Evolutionary conservation across 2,329 filamentous ascomycete genomes (phyloP).

Genomic region (Paraphaeosphaeria sporulosa): DNA sequence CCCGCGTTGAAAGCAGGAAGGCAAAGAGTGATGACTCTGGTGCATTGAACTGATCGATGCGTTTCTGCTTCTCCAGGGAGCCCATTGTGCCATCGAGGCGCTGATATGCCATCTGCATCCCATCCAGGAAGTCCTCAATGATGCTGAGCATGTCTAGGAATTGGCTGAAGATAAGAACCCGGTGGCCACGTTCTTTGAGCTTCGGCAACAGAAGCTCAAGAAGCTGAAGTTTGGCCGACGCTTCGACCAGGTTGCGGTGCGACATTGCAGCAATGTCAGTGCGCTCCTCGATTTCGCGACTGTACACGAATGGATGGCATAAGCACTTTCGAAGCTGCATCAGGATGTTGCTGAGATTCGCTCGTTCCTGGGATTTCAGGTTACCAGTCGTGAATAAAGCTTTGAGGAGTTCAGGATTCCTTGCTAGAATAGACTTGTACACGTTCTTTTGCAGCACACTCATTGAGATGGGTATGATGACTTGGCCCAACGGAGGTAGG

Average conservation of each 20-base stretch:
- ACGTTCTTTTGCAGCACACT: conserved; percentile 90
- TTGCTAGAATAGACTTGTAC: conserved; percentile 90
- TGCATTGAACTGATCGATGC: conserved; percentile 92
- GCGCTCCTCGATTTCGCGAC: conserved; percentile 84
- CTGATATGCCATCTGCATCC: conserved; percentile 74
- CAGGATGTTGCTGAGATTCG: conserved; percentile 89
- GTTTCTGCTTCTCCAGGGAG: conserved; percentile 87
- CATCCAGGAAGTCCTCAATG: conserved; percentile 87
- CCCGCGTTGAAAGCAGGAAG: conserved; percentile 91
- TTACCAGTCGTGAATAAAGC: conserved; percentile 77
- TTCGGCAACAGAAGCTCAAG: conserved; percentile 87
- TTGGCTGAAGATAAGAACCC: conserved; percentile 95
- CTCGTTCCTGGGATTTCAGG: conserved; percentile 73
- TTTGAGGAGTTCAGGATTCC: conserved; percentile 87
- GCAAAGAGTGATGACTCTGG: conserved; percentile 83
- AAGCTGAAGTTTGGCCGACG: conserved; percentile 86
- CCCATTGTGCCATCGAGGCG: conserved; percentile 86
- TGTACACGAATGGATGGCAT: conserved; percentile 97
- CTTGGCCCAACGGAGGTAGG: conserved; percentile 89
- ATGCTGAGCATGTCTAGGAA: conserved; percentile 88
- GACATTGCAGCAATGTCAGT: conserved; percentile 67
- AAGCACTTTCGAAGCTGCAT: conserved; percentile 95
- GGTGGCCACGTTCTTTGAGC: conserved; percentile 82
- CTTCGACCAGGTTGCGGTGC: conserved; percentile 86
- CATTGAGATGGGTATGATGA: conserved; percentile 97